Base-by-base conservation (phyloP, 2,329 filamentous ascomycete species). In the Sphaerulina populicola region DNA sequence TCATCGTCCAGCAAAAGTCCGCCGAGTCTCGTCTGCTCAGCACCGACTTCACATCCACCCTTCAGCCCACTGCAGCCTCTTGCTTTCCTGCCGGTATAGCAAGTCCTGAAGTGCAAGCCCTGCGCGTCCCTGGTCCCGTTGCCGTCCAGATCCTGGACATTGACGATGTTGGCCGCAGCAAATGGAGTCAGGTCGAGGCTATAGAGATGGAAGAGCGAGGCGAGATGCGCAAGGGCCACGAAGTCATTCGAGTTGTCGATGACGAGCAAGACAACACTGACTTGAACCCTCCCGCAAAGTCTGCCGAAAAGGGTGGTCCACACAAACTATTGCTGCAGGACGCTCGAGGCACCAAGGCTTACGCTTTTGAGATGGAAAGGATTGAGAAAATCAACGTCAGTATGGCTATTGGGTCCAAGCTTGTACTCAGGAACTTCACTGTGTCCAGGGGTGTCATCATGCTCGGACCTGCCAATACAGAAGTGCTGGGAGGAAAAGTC, bases 251-350 rank as follows among this genome's bases (percentile, higher is more conserved):
- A 2, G 78, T 93, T 0, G 77, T 82, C 0, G 74, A 75, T 2
- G 74, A 74, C 9, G 76, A 75, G 1, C 75, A 74, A 4, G 74
- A 74, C 6, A 67, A 62, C 11, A 65, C 66, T 11, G 64, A 67
- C 23, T 60, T 59, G 1, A 53, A 55, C 23, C 56, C 51, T 27
- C 41, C 45, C 18, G 21, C 46, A 15, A 41, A 50, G 44, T 46
- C 44, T 10, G 51, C 58, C 23, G 61, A 58, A 12, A 47, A 42
- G 21, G 52, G 65, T 60, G 79, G 85, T 0, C 84, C 88, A 21
- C 89, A 94, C 71, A 85, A 88, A 51, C 69, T 97, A 27, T 75
- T 93, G 0, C 64, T 98, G 51, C 88, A 97, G 66, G 93, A 98
- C 70, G 79, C 79, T 41, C 77, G 71, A 7, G 89, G 88, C 0